Conservation (phyloP, 345 rosid genomes). For the Eucalyptus microcorys region DNA sequence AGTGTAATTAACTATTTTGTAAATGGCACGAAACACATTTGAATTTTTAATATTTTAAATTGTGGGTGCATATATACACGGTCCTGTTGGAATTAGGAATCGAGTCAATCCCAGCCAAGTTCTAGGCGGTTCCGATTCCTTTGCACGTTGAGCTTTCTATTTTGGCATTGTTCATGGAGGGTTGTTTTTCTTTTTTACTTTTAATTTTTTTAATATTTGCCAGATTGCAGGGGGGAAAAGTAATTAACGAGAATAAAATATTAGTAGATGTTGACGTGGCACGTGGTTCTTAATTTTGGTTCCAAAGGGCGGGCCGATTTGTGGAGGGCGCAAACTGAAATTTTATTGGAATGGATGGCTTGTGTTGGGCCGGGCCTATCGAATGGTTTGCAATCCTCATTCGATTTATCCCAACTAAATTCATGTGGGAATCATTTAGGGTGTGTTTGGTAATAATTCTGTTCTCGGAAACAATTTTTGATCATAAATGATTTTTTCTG, state of each 20-base stretch:
- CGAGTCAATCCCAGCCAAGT: fast-evolving
- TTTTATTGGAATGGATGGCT: background rate
- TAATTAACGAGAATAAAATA: background rate
- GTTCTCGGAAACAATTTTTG: fast-evolving
- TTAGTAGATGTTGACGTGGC: background rate
- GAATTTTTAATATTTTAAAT: no score
- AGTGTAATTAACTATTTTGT: background rate
- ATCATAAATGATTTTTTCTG: no score
- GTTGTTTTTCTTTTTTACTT: no score
- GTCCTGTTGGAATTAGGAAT: fast-evolving
- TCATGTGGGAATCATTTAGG: fast-evolving
- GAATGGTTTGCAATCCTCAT: background rate
- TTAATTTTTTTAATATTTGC: background rate
- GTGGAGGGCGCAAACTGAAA: background rate
- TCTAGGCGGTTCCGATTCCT: no score
- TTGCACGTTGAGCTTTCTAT: background rate
- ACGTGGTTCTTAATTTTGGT: background rate
- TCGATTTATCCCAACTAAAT: background rate
- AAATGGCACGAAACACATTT: background rate
- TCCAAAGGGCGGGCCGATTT: background rate
- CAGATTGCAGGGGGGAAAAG: background rate
- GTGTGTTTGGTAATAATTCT: fast-evolving
- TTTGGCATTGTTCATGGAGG: background rate
- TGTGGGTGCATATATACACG: no score
- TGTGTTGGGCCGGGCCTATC: background rate